Conservation (phyloP, 768 basidiomycete genomes). For the Mrakia gelida region DNA sequence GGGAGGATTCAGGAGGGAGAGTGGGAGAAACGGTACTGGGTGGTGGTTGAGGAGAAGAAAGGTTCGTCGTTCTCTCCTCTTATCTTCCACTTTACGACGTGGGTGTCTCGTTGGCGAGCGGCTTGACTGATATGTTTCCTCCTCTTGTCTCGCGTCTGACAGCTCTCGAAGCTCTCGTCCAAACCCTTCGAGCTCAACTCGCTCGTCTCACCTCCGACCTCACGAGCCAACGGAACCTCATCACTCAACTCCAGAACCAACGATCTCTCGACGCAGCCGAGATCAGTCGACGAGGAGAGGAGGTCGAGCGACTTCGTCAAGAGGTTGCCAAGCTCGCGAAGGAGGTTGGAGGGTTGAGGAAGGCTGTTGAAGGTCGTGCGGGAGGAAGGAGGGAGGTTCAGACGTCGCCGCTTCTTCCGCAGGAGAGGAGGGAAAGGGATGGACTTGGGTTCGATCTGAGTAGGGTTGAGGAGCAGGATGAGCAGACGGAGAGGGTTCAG, state of each 20-base stretch:
- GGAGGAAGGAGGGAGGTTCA: conserved; percentile 37
- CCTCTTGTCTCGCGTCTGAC: not conserved
- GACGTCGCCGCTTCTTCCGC: conserved; percentile 41
- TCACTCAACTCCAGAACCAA: conserved; percentile 46
- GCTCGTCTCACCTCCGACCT: conserved; percentile 73
- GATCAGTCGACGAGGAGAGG: conserved; percentile 42
- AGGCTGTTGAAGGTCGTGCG: conserved; percentile 77
- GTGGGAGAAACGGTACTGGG: conserved; percentile 55
- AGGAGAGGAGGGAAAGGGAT: not conserved
- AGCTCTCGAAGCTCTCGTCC: conserved; percentile 79
- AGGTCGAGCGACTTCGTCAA: conserved; percentile 62
- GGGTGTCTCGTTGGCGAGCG: conserved; percentile 28
- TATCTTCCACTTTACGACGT: too few relatives aligned
- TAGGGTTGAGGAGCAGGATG: conserved; percentile 10
- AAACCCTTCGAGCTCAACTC: conserved; percentile 67
- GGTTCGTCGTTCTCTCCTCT: conserved; percentile 49
- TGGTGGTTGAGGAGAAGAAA: conserved; percentile 83
- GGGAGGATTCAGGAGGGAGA: conserved; percentile 44
- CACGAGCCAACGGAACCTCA: conserved; percentile 61
- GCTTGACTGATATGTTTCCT: not conserved
- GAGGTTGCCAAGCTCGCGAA: conserved; percentile 77
- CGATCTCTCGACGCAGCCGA: conserved; percentile 24
- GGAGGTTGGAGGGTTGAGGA: conserved; percentile 81
- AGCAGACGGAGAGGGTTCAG: not conserved
- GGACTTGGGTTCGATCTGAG: conserved; percentile 17